Percentiles rank a stretch among this genome's conserved stretches.
phyloP scores from a whole-genome alignment of 2,329 filamentous ascomycete species.

The Neocucurbitaria cava region DNA sequence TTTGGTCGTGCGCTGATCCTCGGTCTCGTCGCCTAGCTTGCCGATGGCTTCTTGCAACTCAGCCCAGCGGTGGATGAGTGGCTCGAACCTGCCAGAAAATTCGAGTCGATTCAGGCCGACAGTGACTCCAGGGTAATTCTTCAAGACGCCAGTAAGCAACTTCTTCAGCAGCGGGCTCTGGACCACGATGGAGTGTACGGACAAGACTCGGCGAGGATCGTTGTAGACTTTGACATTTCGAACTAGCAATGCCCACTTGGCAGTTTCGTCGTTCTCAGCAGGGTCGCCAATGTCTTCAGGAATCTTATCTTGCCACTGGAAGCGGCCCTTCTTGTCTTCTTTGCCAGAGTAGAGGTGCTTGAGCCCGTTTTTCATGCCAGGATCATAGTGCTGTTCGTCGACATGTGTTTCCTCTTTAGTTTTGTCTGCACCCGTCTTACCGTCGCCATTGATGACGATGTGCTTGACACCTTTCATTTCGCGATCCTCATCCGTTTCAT shows the following conservation, averaged over 20 bases:
- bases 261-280: constrained; percentile 67
- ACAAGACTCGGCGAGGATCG: constrained; percentile 66
- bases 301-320: constrained; percentile 45
- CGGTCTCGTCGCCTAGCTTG: constrained; percentile 34
- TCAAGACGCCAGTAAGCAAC: constrained; percentile 62
- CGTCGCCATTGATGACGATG: constrained; percentile 17
- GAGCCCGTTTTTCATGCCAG: constrained; percentile 51
- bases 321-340: constrained; percentile 46
- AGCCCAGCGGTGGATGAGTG: constrained; percentile 71
- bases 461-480: constrained; percentile 18
- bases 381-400: constrained; percentile 23
- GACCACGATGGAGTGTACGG: constrained; percentile 69
- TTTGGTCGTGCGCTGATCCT: constrained; percentile 40
- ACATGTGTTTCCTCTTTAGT: constrained; percentile 4
- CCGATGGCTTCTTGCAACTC: constrained; percentile 42
- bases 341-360: constrained; percentile 60
- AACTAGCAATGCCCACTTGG: constrained; percentile 60
- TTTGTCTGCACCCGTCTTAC: constrained; percentile 12
- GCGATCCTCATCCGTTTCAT: background rate
- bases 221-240: constrained; percentile 52
- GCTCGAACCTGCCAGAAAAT: constrained; percentile 67
- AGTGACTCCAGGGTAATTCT: constrained; percentile 67
- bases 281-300: constrained; percentile 40
- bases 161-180: constrained; percentile 69
- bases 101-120: constrained; percentile 68